A percentile compares a stretch with the other conserved stretches of the same genome.
phyloP scores from a whole-genome alignment of 1,284 basidiomycete species.

The Chiua sp. region DNA sequence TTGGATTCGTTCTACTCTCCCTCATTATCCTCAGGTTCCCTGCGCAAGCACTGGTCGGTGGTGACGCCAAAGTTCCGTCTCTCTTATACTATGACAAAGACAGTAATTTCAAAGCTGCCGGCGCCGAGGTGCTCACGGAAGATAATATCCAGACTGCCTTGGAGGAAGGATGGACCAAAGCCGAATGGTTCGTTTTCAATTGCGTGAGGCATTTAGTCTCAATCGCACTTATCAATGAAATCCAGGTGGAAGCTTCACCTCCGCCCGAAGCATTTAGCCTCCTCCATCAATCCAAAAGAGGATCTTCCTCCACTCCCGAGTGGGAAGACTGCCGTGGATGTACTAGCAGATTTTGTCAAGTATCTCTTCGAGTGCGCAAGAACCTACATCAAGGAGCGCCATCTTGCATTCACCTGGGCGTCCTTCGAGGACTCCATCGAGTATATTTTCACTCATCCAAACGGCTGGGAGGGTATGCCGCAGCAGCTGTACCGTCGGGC shows the following conservation, averaged over 20 bases:
- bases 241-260: constrained; percentile 61
- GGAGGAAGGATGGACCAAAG: neutral
- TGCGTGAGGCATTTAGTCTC: no score
- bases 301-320: constrained; percentile 48
- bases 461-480: constrained; percentile 44
- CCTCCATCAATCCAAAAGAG: constrained; percentile 8
- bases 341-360: constrained; percentile 53
- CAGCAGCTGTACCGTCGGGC: constrained; percentile 40
- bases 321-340: constrained; percentile 45
- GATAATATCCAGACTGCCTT: neutral
- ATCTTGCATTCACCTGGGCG: constrained; percentile 35
- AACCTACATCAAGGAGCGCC: constrained; percentile 49
- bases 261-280: constrained; percentile 38
- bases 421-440: constrained; percentile 34
- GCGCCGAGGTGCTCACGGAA: neutral
- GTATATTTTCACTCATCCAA: constrained; percentile 43
- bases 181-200: neutral
- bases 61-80: constrained; percentile 1
- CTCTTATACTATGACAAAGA: neutral
- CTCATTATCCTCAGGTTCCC: constrained; percentile 19
- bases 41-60: neutral
- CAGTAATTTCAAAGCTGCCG: neutral
- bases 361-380: constrained; percentile 51
- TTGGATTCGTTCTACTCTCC: neutral
- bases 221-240: neutral